Percentiles rank a stretch among this genome's conserved stretches.
Evolutionary conservation across 352 stramenopile genomes (phyloP).

Genomic region (Thalassiosira pacifica): DNA sequence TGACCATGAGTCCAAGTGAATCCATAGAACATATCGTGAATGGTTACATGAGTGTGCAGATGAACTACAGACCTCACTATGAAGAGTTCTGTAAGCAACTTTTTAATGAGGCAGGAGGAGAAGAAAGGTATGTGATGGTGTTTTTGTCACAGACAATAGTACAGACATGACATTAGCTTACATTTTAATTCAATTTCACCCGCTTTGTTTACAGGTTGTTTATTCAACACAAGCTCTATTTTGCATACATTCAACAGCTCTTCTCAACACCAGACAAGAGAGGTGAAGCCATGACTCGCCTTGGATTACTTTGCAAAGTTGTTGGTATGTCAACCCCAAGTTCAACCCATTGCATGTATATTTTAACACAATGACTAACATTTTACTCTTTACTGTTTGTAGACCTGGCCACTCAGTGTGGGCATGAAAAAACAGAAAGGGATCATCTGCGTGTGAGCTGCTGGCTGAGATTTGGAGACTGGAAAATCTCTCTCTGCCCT

Average conservation of each 20-base stretch:
- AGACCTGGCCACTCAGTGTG: conserved; percentile 65
- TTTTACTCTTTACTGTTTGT: conserved; percentile 12
- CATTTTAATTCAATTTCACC: conserved; percentile 22
- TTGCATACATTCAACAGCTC: conserved; percentile 95
- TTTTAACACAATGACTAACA: conserved; percentile 1
- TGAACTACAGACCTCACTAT: conserved; percentile 75
- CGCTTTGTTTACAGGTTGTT: conserved; percentile 64
- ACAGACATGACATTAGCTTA: conserved; percentile 8
- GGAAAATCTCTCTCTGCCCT: conserved; percentile 75
- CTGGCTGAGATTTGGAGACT: conserved; percentile 87
- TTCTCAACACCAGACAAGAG: conserved; percentile 91
- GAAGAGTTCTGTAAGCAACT: conserved; percentile 76
- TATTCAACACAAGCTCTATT: conserved; percentile 93
- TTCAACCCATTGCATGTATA: conserved; percentile 1
- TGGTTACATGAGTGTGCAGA: conserved; percentile 63
- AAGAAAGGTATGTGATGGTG: conserved; percentile 72
- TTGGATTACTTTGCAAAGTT: conserved; percentile 89
- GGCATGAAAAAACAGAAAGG: conserved; percentile 50
- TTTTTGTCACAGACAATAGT: conserved; percentile 1
- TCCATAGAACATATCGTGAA: conserved; percentile 74
- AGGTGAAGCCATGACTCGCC: conserved; percentile 89
- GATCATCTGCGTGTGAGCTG: conserved; percentile 79
- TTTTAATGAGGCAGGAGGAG: conserved; percentile 72
- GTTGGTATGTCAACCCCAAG: conserved; percentile 74
- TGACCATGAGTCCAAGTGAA: conserved; percentile 49